A percentile compares a stretch with the other conserved stretches of the same genome.
These are phyloP conservation scores for Microthlaspi erraticum DNA, from an alignment of 345 rosid species.

Conservation along the genomic window DNA sequence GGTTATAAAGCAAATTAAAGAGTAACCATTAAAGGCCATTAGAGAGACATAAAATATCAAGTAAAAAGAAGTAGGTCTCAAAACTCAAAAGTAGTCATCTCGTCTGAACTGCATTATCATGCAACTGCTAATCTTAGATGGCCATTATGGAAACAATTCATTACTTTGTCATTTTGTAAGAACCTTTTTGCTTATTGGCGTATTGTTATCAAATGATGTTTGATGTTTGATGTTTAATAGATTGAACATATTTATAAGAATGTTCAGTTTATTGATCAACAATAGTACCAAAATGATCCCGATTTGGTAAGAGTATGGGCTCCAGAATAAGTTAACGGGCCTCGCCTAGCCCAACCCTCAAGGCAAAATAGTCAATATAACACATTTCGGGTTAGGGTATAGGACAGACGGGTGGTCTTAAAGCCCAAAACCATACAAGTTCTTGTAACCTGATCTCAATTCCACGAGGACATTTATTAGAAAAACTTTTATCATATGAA, in stretches of 20 bases:
- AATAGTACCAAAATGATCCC: no score
- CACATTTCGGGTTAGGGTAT: not conserved
- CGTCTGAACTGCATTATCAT: constrained; percentile 40
- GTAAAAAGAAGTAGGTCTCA: constrained; percentile 1
- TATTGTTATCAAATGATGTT: constrained; percentile 21
- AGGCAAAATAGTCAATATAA: not conserved
- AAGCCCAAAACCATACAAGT: no score
- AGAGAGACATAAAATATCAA: no score
- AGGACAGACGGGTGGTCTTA: no score
- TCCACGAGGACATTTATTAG: no score
- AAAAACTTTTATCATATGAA: not conserved
- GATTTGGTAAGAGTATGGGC: not conserved
- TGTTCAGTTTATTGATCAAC: no score
- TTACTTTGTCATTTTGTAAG: constrained; percentile 20
- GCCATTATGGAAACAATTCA: constrained; percentile 50
- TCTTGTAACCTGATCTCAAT: not conserved
- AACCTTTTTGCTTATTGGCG: not conserved
- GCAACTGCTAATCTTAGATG: constrained; percentile 43
- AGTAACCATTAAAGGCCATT: no score
- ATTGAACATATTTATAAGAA: not conserved
- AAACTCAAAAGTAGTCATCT: constrained; percentile 29
- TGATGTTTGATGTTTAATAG: constrained; percentile 9
- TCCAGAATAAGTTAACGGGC: constrained; percentile 8
- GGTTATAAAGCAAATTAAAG: constrained; percentile 37
- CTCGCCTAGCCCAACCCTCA: not conserved